Evolutionary conservation across 2,329 filamentous ascomycete species (phyloP).

Genomic region (Penicillium verrucosum): DNA sequence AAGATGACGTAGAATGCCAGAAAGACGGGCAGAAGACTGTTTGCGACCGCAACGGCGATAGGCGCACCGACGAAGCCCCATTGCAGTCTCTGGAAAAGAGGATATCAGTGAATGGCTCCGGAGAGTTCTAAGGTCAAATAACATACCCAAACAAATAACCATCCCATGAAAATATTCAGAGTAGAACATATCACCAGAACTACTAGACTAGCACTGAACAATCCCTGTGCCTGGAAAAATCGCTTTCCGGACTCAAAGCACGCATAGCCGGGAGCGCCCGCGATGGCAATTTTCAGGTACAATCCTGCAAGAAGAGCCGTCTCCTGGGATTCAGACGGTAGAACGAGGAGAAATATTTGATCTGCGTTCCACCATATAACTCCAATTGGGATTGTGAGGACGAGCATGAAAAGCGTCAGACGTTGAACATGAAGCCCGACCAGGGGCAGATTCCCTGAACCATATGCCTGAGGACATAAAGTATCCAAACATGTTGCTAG

Average conservation of each 20-base stretch:
- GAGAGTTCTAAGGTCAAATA: not conserved
- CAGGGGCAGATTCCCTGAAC: constrained; percentile 77
- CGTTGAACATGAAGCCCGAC: constrained; percentile 77
- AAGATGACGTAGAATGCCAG: constrained; percentile 69
- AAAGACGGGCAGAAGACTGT: constrained; percentile 65
- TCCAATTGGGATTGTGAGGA: constrained; percentile 66
- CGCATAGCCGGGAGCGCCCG: constrained; percentile 69
- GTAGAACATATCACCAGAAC: constrained; percentile 76
- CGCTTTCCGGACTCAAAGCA: constrained; percentile 74
- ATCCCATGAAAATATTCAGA: constrained; percentile 73
- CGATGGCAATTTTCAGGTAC: constrained; percentile 65
- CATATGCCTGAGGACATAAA: constrained; percentile 85
- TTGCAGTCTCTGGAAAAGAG: constrained; percentile 38
- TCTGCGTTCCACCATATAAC: constrained; percentile 66
- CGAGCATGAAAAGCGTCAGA: constrained; percentile 70
- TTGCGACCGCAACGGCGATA: constrained; percentile 67
- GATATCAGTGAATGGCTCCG: not conserved
- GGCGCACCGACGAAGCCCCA: constrained; percentile 73
- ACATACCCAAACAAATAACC: constrained; percentile 67
- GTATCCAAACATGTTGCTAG: constrained; percentile 84
- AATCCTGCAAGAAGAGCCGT: constrained; percentile 66
- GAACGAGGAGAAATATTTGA: constrained; percentile 58
- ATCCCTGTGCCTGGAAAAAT: constrained; percentile 76
- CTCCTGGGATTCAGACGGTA: constrained; percentile 59
- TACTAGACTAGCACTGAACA: constrained; percentile 74